Conservation (phyloP, 768 basidiomycete species). For the Cytidiella melzeri region DNA sequence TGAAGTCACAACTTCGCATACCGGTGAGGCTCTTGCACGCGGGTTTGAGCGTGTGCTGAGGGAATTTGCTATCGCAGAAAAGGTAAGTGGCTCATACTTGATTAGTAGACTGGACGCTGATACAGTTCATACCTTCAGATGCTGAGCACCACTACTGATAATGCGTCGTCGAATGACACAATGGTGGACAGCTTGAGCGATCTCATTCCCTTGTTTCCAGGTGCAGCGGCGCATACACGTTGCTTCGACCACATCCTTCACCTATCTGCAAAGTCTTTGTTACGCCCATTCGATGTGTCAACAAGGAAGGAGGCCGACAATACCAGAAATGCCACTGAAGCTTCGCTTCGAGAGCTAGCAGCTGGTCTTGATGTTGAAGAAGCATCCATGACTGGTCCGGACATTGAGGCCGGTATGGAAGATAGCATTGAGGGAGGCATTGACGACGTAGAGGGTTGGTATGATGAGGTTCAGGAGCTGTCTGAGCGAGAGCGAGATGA, state of each 20-base stretch:
- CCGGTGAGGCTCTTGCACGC: background rate
- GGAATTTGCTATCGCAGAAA: background rate
- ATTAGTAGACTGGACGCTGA: background rate
- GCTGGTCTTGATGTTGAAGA: background rate
- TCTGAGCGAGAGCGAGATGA: background rate
- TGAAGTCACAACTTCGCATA: constrained; percentile 23
- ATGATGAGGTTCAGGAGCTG: background rate
- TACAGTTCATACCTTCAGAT: background rate
- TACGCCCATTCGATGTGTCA: background rate
- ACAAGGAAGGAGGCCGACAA: background rate
- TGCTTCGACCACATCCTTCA: constrained; percentile 38
- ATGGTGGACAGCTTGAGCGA: constrained; percentile 27
- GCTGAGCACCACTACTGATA: constrained; percentile 25
- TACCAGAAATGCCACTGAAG: background rate
- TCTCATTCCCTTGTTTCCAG: constrained; percentile 19
- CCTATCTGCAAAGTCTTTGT: constrained; percentile 26
- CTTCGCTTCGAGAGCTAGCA: background rate
- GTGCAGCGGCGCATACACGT: constrained; percentile 17
- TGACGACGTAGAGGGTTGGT: too few species aligned
- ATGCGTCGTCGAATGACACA: constrained; percentile 29
- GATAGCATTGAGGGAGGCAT: background rate
- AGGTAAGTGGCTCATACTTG: background rate
- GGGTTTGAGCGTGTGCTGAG: background rate
- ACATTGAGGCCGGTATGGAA: background rate
- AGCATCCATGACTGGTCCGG: background rate